Base-by-base conservation (phyloP, 768 basidiomycete genomes). In the Ephemerocybe angulata region DNA sequence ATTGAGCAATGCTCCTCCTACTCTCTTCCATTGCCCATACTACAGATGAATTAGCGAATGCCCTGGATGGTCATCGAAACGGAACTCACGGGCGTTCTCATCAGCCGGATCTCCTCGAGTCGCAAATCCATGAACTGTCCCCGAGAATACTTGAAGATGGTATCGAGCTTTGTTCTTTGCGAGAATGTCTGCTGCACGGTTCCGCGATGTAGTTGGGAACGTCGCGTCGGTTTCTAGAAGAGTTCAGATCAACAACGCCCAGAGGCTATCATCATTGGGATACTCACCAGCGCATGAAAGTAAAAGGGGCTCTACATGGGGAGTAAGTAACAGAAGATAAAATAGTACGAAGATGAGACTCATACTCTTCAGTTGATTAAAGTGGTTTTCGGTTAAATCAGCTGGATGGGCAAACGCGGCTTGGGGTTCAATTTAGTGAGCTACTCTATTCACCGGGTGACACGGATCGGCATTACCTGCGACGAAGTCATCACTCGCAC, bases 11-110 rank as follows among this genome's bases (percentile, higher is more conserved):
- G 30, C 76, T 74, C 2, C 74, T 69, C 1, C 82, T 81, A 6
- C 79, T 79, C 51, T 84, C 76, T 61, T 84, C 83, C 58, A 82
- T 84, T 0, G 81, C 80, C 77, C 82, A 85, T 22, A 79, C 83
- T 85, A 48, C 4, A 50, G 17, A 8, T 35, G 33, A 17, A 17
- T 35, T 8, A 35, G 33, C 33, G 33, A 35, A 8, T 8, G 33
- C 8, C 17, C 11, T 30, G 17, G 4, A 4, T 22, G 19, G 5
- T 13, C 13, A 37, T 37, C 21, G 38, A 33, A 38, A 19, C 4
- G 37, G 40, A 6, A 70, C 72, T 58, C 55, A 75, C 78, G 71
- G 4, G 61, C 61, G 43, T 73, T 71, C 53, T 72, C 70, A 11
- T 76, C 70, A 0, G 71, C 69, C 13, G 72, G 70, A 59, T 78